These are phyloP conservation scores for Eucalyptus paniculata DNA, from an alignment of 345 rosid genomes.

Conservation along the genomic window DNA sequence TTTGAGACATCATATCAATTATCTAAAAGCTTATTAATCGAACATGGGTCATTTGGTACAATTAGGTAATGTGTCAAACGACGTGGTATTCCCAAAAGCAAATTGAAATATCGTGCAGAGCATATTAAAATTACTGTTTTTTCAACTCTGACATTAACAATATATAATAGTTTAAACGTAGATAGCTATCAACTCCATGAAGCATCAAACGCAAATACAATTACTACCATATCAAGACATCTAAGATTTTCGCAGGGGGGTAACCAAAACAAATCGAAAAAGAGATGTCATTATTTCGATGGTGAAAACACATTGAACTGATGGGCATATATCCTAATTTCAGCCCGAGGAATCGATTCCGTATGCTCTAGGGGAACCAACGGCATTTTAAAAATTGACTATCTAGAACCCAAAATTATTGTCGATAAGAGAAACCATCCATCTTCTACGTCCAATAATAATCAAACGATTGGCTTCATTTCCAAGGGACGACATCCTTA, in stretches of 20 bases:
- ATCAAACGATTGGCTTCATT: background rate
- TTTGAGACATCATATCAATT: background rate
- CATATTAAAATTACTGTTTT: too few species aligned
- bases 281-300: background rate
- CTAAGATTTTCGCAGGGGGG: background rate
- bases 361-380: background rate
- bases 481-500: constrained; percentile 8
- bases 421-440: background rate
- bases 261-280: background rate
- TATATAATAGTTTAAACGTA: too few species aligned
- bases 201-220: background rate
- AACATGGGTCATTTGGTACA: background rate
- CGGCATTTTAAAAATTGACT: background rate
- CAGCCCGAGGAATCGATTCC: background rate
- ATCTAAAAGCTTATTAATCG: too few species aligned
- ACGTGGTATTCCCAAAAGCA: background rate
- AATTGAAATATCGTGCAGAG: background rate
- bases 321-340: background rate
- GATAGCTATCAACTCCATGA: background rate
- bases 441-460: too few species aligned
- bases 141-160: background rate
- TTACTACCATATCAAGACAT: background rate
- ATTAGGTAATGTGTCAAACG: background rate
- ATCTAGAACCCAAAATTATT: background rate
- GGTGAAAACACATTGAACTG: too few species aligned